phyloP scores from a whole-genome alignment of 352 stramenopile species.

The Pythium dissimile region DNA sequence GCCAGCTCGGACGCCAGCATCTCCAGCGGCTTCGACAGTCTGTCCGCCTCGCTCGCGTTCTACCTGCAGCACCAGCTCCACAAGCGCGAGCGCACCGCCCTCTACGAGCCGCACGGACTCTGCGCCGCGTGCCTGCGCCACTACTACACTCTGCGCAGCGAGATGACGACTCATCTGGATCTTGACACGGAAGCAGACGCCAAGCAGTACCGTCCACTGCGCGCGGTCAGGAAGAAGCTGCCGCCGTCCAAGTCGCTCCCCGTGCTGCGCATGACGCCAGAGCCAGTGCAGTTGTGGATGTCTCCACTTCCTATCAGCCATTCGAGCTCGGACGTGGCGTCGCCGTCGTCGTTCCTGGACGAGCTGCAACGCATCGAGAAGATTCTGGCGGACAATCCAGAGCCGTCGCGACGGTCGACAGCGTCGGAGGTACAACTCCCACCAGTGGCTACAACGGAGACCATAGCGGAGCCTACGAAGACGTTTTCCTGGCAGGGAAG shows the following conservation, averaged over 20 bases:
- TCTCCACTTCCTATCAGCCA: no score
- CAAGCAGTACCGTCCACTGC: background rate
- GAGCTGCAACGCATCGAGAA: constrained; percentile 55
- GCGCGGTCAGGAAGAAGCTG: background rate
- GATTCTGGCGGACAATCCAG: constrained; percentile 28
- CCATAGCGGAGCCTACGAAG: background rate
- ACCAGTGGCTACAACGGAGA: background rate
- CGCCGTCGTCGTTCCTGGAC: constrained; percentile 31
- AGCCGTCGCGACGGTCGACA: background rate
- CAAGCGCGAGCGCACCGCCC: constrained; percentile 42
- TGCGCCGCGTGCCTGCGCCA: constrained; percentile 37
- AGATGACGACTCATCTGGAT: background rate
- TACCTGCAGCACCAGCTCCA: constrained; percentile 51
- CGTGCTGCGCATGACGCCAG: background rate
- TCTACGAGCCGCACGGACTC: constrained; percentile 59
- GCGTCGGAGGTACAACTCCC: no score
- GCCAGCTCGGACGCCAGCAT: constrained; percentile 40
- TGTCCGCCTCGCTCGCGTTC: constrained; percentile 39
- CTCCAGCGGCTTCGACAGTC: constrained; percentile 35
- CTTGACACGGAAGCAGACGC: background rate
- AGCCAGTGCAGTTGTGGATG: background rate
- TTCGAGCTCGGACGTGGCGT: no score
- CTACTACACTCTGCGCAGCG: constrained; percentile 38
- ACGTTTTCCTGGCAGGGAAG: constrained; percentile 10
- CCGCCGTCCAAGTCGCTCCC: background rate